Percentiles rank a stretch among this genome's conserved stretches.
phyloP scores from a whole-genome alignment of 1,284 basidiomycete genomes.

The Testicularia cyperi region DNA sequence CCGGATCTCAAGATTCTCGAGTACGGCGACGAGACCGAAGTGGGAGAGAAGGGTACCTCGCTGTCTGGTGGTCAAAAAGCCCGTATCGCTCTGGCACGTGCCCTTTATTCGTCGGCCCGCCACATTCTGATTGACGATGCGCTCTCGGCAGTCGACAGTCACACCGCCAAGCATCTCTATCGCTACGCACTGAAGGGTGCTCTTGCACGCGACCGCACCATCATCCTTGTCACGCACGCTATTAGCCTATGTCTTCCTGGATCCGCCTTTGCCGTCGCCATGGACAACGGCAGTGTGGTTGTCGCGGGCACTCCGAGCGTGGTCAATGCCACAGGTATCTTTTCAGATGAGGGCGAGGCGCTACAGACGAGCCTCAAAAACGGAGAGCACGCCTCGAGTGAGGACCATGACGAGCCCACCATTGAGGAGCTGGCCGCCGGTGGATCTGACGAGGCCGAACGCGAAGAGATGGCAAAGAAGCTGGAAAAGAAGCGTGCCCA shows the following conservation, averaged over 20 bases:
- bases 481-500: constrained; percentile 46
- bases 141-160: constrained; percentile 83
- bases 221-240: constrained; percentile 84
- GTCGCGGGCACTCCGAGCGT: constrained; percentile 69
- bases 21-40: constrained; percentile 89
- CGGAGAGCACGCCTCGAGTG: not conserved
- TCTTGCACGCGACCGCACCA: constrained; percentile 69
- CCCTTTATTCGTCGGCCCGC: constrained; percentile 87
- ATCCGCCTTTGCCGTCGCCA: constrained; percentile 70
- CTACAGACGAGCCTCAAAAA: constrained; percentile 28
- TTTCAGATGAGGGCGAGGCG: constrained; percentile 38
- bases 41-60: constrained; percentile 73
- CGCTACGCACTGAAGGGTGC: constrained; percentile 70
- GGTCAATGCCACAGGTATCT: constrained; percentile 38
- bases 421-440: constrained; percentile 52
- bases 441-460: constrained; percentile 35
- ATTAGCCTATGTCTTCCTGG: constrained; percentile 74
- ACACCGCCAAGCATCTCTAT: constrained; percentile 76
- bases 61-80: constrained; percentile 91
- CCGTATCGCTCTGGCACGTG: constrained; percentile 71
- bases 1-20: constrained; percentile 86
- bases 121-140: constrained; percentile 87
- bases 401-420: constrained; percentile 19
- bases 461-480: constrained; percentile 44
- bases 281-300: constrained; percentile 74